Conservation (phyloP, 352 stramenopile species). For the Pythium inflatum region DNA sequence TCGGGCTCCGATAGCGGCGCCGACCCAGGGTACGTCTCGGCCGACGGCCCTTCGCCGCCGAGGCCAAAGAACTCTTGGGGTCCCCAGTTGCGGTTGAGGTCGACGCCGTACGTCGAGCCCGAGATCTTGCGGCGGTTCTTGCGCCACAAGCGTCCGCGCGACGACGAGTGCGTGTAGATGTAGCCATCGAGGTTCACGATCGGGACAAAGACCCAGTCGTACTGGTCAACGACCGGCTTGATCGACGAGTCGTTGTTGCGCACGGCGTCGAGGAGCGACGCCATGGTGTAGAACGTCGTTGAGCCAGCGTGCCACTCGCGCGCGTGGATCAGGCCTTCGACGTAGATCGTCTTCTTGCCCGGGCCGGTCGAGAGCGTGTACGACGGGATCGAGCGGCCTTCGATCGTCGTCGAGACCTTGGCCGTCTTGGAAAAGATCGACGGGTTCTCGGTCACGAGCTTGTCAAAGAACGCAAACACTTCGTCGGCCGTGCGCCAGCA, state of each 20-base stretch:
- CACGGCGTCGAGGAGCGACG: constrained; percentile 34
- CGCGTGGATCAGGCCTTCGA: constrained; percentile 40
- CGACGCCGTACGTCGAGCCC: constrained; percentile 31
- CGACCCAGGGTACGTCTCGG: constrained; percentile 36
- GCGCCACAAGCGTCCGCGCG: constrained; percentile 36
- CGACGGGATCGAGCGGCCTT: constrained; percentile 31
- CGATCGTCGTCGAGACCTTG: constrained; percentile 32
- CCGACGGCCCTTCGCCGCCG: constrained; percentile 18
- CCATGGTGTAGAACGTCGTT: constrained; percentile 37
- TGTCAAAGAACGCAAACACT: constrained; percentile 36
- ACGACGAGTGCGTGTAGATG: constrained; percentile 31
- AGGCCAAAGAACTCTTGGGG: constrained; percentile 33
- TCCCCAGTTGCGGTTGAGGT: constrained; percentile 46
- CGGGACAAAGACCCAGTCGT: constrained; percentile 43
- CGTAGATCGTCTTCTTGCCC: constrained; percentile 35
- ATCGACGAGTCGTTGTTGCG: constrained; percentile 31
- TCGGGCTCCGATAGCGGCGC: constrained; percentile 39
- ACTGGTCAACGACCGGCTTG: constrained; percentile 32
- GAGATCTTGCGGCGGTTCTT: constrained; percentile 38
- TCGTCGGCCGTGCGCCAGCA: constrained; percentile 40
- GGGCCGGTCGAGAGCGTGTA: constrained; percentile 38
- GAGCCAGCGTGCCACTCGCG: constrained; percentile 41
- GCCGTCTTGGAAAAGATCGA: constrained; percentile 34
- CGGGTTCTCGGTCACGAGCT: constrained; percentile 36
- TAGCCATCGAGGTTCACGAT: constrained; percentile 45